phyloP scores from a whole-genome alignment of 169 alveolate genomes.

The Plasmodium gonderi region DNA sequence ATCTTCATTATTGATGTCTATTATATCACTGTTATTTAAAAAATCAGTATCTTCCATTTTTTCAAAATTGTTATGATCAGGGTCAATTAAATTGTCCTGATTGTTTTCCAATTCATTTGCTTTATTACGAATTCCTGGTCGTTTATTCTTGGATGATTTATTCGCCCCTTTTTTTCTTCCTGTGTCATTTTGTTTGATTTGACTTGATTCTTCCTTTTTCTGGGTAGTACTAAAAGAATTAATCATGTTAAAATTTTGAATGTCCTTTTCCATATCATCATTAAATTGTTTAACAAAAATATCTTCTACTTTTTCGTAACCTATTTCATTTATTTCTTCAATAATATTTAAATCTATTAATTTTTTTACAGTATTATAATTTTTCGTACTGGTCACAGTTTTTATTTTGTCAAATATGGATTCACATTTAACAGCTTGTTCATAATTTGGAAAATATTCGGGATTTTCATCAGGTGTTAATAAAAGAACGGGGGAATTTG shows the following conservation, averaged over 20 bases:
- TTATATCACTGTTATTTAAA: conserved; percentile 13
- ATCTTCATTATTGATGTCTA: background rate
- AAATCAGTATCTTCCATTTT: conserved; percentile 22
- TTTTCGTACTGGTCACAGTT: conserved; percentile 50
- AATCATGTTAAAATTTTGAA: conserved; percentile 25
- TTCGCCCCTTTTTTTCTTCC: background rate
- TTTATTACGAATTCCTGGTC: background rate
- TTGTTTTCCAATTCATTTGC: background rate
- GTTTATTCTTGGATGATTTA: background rate
- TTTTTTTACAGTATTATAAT: conserved; percentile 63
- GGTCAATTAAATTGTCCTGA: background rate
- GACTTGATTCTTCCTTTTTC: background rate
- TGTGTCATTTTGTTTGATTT: background rate
- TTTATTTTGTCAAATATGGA: conserved; percentile 43
- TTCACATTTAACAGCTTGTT: conserved; percentile 66
- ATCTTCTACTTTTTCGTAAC: conserved; percentile 59
- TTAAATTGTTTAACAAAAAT: conserved; percentile 64
- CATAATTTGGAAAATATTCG: conserved; percentile 70
- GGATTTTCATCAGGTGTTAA: conserved; percentile 70
- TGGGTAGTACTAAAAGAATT: background rate
- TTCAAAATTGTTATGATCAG: background rate
- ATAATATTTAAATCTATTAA: conserved; percentile 63
- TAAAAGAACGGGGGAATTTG: conserved; percentile 5
- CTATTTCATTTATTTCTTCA: conserved; percentile 71
- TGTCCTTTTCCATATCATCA: conserved; percentile 62